These are phyloP conservation scores for Yamadazyma kanchanaburiensis DNA, from an alignment of 1,139 yeast species.

Conservation along the genomic window DNA sequence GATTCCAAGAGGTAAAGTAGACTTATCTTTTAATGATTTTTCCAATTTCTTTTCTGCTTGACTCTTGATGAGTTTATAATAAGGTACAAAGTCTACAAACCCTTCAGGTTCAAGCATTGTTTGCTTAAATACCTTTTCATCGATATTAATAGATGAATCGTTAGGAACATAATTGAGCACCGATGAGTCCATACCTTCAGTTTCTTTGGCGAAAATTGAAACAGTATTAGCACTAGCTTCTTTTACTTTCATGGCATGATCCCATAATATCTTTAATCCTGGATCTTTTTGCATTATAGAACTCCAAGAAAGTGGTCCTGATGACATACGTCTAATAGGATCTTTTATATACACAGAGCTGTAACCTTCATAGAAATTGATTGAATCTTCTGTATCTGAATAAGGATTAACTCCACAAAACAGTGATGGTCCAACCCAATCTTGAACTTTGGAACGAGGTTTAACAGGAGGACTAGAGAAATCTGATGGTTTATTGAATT, in stretches of 20 bases:
- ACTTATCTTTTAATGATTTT: constrained; percentile 12
- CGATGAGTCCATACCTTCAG: constrained; percentile 18
- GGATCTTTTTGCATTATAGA: constrained; percentile 48
- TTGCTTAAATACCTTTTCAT: constrained; percentile 26
- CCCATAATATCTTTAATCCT: constrained; percentile 35
- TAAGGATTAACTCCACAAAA: constrained; percentile 20
- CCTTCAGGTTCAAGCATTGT: constrained; percentile 36
- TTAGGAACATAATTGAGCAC: constrained; percentile 12
- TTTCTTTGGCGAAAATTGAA: constrained; percentile 22
- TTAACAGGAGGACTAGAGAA: too few species aligned
- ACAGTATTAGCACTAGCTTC: constrained; percentile 20
- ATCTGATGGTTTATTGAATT: too few species aligned
- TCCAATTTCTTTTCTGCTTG: constrained; percentile 14
- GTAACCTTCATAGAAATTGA: constrained; percentile 42
- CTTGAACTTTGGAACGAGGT: too few species aligned
- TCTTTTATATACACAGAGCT: constrained; percentile 37
- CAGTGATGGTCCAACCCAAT: not conserved
- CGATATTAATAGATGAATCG: constrained; percentile 11
- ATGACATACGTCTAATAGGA: constrained; percentile 29
- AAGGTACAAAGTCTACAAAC: constrained; percentile 33
- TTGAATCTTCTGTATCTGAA: constrained; percentile 20
- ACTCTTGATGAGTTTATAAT: constrained; percentile 20
- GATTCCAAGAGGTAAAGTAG: constrained; percentile 25
- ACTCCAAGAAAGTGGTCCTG: constrained; percentile 51
- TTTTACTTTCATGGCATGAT: constrained; percentile 22